phyloP scores from a whole-genome alignment of 2,329 filamentous ascomycete genomes.

The Fusarium nanum region DNA sequence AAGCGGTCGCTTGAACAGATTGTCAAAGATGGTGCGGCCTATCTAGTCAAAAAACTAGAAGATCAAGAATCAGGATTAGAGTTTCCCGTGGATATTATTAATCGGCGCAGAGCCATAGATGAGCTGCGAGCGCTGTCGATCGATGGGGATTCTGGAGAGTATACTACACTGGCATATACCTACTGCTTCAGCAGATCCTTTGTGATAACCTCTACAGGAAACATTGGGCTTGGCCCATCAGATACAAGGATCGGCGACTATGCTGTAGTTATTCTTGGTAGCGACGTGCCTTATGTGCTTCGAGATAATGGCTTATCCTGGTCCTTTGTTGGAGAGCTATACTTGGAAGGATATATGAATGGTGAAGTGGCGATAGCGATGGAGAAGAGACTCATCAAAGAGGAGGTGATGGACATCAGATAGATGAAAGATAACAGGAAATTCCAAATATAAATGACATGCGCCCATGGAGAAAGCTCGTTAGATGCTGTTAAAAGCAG shows the following conservation, averaged over 20 bases:
- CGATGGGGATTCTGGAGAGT: background rate
- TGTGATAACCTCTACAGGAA: background rate
- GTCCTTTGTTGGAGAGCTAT: background rate
- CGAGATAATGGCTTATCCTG: background rate
- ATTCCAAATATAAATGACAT: background rate
- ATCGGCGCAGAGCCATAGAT: background rate
- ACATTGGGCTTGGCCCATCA: background rate
- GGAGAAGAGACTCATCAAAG: background rate
- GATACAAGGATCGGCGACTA: background rate
- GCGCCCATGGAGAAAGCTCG: background rate
- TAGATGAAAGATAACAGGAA: background rate
- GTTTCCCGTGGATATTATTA: background rate
- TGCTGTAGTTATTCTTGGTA: background rate
- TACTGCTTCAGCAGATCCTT: background rate
- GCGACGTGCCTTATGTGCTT: background rate
- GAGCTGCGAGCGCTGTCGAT: background rate
- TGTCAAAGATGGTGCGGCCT: background rate
- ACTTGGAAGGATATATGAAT: background rate
- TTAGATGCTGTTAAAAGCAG: background rate
- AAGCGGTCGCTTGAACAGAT: background rate
- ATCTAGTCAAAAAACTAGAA: background rate
- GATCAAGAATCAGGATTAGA: too few species aligned
- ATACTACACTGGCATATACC: background rate
- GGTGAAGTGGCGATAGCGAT: background rate
- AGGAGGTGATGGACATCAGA: background rate